phyloP scores from a whole-genome alignment of 176 grass and related monocot genomes.

The Ampelocalamus luodianensis region DNA sequence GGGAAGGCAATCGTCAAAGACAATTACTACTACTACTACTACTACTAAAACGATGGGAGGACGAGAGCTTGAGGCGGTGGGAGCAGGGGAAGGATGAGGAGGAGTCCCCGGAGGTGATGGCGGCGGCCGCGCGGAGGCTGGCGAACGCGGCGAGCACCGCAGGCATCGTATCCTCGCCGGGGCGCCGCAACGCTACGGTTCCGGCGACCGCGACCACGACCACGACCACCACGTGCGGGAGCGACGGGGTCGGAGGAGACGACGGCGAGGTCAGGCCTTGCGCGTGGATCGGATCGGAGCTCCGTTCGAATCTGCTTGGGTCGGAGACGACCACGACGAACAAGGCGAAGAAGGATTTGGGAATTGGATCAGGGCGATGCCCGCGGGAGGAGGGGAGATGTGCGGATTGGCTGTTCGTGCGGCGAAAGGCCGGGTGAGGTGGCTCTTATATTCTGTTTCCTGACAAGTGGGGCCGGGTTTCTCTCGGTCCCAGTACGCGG shows the following conservation, averaged over 20 bases:
- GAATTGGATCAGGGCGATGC: constrained; percentile 23
- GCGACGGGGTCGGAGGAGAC: neutral
- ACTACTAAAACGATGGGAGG: constrained; percentile 59
- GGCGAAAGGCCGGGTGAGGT: neutral
- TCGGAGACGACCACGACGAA: neutral
- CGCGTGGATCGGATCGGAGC: neutral
- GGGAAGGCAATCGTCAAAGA: constrained; percentile 61
- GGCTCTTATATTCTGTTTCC: neutral
- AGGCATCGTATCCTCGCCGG: constrained; percentile 67
- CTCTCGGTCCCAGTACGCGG: neutral
- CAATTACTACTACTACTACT: constrained; percentile 67
- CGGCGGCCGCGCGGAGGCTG: constrained; percentile 53
- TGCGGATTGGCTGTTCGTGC: constrained; percentile 12
- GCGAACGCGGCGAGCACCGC: constrained; percentile 62
- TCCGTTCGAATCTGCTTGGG: neutral
- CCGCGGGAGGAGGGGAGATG: neutral
- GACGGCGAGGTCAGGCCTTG: constrained; percentile 11
- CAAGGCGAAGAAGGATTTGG: constrained; percentile 5
- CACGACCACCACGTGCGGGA: neutral
- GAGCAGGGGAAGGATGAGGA: constrained; percentile 51
- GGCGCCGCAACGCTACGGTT: constrained; percentile 45
- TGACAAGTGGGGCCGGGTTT: constrained; percentile 2
- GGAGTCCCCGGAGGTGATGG: constrained; percentile 40
- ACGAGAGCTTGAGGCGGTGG: constrained; percentile 59
- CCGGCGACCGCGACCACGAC: constrained; percentile 28